Conservation (phyloP, 495 filamentous ascomycete species). For the Jackrogersella multiformis region DNA sequence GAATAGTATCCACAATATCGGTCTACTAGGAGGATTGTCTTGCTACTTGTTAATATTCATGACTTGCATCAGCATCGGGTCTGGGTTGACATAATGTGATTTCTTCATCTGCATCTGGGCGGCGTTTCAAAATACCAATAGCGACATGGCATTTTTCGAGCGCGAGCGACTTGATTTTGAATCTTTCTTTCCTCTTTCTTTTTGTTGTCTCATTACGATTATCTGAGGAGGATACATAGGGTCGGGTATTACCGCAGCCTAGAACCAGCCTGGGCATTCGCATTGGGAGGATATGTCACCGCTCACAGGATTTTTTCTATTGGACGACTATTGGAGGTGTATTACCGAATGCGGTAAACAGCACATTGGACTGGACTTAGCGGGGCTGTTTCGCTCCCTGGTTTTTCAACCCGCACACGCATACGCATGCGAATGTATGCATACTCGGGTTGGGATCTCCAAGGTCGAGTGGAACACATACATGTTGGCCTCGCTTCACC, state of each 20-base stretch:
- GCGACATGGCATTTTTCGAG: constrained; percentile 47
- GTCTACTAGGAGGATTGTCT: constrained; percentile 51
- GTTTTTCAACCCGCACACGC: constrained; percentile 32
- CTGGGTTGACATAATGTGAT: constrained; percentile 41
- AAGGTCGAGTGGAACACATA: constrained; percentile 39
- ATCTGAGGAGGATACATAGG: constrained; percentile 22
- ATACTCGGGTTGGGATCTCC: constrained; percentile 22
- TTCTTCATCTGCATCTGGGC: constrained; percentile 53
- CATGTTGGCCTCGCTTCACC: constrained; percentile 32
- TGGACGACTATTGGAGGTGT: constrained; percentile 40
- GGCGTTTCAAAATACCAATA: constrained; percentile 57
- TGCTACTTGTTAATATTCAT: constrained; percentile 44
- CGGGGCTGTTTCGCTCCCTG: constrained; percentile 45
- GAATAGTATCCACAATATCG: constrained; percentile 59
- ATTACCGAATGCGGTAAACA: constrained; percentile 45
- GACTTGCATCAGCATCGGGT: constrained; percentile 41
- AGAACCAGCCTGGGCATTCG: constrained; percentile 23
- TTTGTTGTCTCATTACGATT: constrained; percentile 24
- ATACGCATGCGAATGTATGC: neutral
- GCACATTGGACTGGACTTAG: constrained; percentile 15
- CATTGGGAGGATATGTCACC: constrained; percentile 40
- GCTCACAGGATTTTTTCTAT: constrained; percentile 43
- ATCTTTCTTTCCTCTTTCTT: constrained; percentile 39
- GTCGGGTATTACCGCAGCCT: constrained; percentile 36
- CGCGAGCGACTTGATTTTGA: constrained; percentile 45